Conservation (phyloP, 495 filamentous ascomycete species). For the Staphylotrichum longicolle region DNA sequence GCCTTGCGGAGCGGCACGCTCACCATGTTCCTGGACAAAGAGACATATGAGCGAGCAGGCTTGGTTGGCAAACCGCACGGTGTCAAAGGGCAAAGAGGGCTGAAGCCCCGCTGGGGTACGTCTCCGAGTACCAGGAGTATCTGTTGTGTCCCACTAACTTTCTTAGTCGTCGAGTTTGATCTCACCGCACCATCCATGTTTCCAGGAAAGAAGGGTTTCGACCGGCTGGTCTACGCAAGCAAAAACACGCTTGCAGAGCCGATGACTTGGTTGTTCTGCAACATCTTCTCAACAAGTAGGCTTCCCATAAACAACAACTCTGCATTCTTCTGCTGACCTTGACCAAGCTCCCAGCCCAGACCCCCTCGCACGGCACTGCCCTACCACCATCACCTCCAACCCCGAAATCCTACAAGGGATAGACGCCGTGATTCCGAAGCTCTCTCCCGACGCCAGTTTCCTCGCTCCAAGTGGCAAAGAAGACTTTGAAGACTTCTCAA, state of each 20-base stretch:
- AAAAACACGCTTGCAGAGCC: conserved; percentile 73
- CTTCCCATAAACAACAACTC: neutral
- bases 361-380: conserved; percentile 55
- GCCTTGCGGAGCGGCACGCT: conserved; percentile 69
- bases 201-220: conserved; percentile 88
- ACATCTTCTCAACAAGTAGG: conserved; percentile 50
- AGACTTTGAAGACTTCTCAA: conserved; percentile 59
- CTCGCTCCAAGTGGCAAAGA: conserved; percentile 35
- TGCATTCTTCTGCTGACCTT: conserved; percentile 17
- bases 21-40: conserved; percentile 74
- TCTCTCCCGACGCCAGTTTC: conserved; percentile 45
- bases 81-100: conserved; percentile 52
- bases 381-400: conserved; percentile 45
- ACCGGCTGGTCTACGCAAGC: conserved; percentile 79
- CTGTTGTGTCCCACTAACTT: neutral
- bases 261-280: conserved; percentile 78
- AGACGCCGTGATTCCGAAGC: conserved; percentile 47
- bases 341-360: conserved; percentile 42
- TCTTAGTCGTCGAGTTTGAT: conserved; percentile 74
- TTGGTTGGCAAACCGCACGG: conserved; percentile 70
- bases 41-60: conserved; percentile 81
- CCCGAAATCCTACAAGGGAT: conserved; percentile 35
- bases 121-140: neutral
- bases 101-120: conserved; percentile 53
- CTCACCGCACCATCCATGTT: conserved; percentile 78